Evolutionary conservation across 2,329 filamentous ascomycete species (phyloP), one percentile per base, ranked within the genome.

Genomic region (Cladosporium sp.): DNA sequence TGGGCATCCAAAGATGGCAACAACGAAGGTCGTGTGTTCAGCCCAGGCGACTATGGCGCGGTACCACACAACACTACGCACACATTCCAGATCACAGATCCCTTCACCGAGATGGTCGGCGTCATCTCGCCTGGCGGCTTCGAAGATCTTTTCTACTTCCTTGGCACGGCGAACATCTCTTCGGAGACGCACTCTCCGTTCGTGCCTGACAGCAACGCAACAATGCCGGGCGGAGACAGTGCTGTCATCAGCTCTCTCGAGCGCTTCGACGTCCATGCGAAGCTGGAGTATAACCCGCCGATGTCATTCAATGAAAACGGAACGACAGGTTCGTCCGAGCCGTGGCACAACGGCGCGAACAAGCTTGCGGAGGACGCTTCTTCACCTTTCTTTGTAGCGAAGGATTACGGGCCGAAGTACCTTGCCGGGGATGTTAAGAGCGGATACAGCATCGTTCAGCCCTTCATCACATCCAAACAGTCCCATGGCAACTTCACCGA

Each of bases 41-140:
- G 65, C 0, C 64, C 66, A 8, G 73, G 74, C 1, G 75, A 77
- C 55, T 76, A 74, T 54, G 74, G 74, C 35, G 71, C 71, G 4
- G 72, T 76, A 0, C 70, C 73, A 0, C 64, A 65, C 16, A 71
- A 76, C 55, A 76, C 72, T 1, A 74, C 71, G 1, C 75, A 77
- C 54, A 74, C 74, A 3, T 77, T 77, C 64, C 72, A 75, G 58
- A 65, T 76, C 13, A 58, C 74, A 10, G 74, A 77, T 50, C 73
- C 73, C 0, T 72, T 76, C 56, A 75, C 73, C 4, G 70, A 77
- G 56, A 68, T 77, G 60, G 66, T 72, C 1, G 74, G 75, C 2
- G 66, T 75, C 0, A 72, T 77, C 43, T 64, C 67, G 7, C 74
- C 75, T 2, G 73, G 75, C 32, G 74, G 73, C n/a, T 77, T 77